These are phyloP conservation scores for Musa beccarii DNA, from an alignment of 176 grass and related monocot genomes.

Conservation along the genomic window DNA sequence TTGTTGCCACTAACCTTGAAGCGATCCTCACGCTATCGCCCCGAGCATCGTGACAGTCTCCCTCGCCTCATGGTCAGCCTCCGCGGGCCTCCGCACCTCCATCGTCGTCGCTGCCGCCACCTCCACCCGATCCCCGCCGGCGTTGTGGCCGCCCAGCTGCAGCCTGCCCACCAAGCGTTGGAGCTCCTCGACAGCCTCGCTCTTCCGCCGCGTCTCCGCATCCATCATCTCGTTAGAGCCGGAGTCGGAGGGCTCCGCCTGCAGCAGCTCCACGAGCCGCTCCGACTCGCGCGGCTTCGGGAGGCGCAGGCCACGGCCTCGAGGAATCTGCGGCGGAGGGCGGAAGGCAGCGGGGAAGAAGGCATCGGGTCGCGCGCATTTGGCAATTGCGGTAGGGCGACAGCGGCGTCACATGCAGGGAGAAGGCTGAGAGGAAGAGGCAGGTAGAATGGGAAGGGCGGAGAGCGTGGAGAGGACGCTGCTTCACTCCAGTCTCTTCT, in stretches of 20 bases:
- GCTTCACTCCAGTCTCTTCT: background rate
- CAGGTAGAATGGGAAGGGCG: background rate
- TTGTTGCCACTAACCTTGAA: too few species aligned
- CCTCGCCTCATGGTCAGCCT: slow-evolving; percentile 10
- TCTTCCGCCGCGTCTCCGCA: background rate
- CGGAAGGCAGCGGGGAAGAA: background rate
- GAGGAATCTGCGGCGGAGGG: background rate
- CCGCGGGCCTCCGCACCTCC: slow-evolving; percentile 5
- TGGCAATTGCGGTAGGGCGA: background rate
- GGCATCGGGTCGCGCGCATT: background rate
- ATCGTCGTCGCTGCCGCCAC: background rate
- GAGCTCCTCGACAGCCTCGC: background rate
- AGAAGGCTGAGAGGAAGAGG: background rate
- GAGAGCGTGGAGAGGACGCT: background rate
- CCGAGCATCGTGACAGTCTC: slow-evolving; percentile 3
- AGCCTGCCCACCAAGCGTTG: background rate
- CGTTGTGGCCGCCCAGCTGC: background rate
- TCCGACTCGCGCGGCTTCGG: background rate
- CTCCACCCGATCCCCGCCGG: background rate
- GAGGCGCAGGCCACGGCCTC: background rate
- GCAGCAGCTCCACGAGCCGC: slow-evolving; percentile 10
- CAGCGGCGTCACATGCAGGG: background rate
- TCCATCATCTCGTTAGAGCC: background rate
- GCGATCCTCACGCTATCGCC: background rate
- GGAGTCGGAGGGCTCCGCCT: background rate